Base-by-base conservation (phyloP, 139 green algal genomes). In the Chlorella sp. region DNA sequence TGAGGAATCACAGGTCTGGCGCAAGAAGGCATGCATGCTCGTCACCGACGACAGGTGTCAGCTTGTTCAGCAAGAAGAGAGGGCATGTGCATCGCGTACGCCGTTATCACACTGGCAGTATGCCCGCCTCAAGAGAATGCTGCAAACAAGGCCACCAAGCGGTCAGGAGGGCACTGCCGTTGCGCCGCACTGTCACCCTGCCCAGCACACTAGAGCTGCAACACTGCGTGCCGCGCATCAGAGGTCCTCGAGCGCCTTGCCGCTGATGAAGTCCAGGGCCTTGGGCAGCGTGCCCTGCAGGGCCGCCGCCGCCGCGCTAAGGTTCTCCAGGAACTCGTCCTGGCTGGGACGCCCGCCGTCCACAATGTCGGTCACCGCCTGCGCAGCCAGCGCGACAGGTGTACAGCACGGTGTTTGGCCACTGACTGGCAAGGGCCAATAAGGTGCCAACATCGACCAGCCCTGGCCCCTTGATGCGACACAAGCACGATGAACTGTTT, bases 261-360 rank as follows among this genome's bases (percentile, higher is more conserved):
- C 92, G 1, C 78, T 74, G 10, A 98, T 72, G 61, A 93, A 95
- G 24, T 88, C 72, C 4, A 99, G 71, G 55, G 94, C 87, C 22
- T 81, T 79, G 0, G 86, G 83, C 36, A 98, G 68, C 0, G 74
- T 79, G 26, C 49, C 67, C 74, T 98, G 85, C 74, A 99, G 82
- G 22, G 90, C 81, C 6, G 79, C 73, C 0, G 93, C 91, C 17
- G 95, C 92, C 3, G 76, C 74, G 26, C 80, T 69, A 49, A 99
- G 80, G 82, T 99, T 99, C 70, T 96, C 93, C 69, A 99, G 49
- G 61, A 99, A 99, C 83, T 99, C 91, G 23, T 97, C 90, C 60
- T 89, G 62, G 0, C 82, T 71, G 6, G 86, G 67, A 20, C 76
- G 72, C 55, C 85, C 88, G 24, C 93, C 94, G 68, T 98, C 94